phyloP scores from a whole-genome alignment of 345 rosid genomes.

The Syzygium aromaticum region DNA sequence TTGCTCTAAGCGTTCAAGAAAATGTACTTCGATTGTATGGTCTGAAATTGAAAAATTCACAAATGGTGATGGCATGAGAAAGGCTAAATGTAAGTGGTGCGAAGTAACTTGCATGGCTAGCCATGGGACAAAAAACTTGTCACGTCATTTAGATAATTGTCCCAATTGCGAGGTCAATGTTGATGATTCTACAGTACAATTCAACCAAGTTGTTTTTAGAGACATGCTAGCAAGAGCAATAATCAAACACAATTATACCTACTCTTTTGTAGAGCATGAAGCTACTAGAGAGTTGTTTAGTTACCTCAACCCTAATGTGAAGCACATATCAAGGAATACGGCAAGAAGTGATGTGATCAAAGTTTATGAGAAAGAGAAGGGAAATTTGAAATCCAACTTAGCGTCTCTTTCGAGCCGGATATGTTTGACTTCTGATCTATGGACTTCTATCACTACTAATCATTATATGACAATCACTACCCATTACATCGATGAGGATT shows the following conservation, averaged over 20 bases:
- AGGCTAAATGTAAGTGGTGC: not conserved
- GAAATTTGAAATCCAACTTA: not conserved
- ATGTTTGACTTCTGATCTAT: not conserved
- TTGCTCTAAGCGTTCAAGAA: not conserved
- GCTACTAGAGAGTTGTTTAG: not conserved
- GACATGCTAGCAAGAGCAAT: not conserved
- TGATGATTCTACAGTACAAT: not conserved
- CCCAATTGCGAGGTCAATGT: not conserved
- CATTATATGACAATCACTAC: not conserved
- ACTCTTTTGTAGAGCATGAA: not conserved
- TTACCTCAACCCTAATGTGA: not conserved
- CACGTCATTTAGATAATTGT: not conserved
- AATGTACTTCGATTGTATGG: not conserved
- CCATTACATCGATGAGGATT: not conserved
- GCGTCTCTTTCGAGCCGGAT: not conserved
- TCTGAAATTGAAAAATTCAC: not conserved
- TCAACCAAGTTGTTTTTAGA: not conserved
- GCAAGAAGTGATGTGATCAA: not conserved
- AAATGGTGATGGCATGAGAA: rapidly evolving
- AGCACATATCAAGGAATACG: not conserved
- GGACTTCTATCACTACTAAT: not conserved
- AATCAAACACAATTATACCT: not conserved
- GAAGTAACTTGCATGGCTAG: not conserved
- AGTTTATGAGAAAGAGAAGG: not conserved
- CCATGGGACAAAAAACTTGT: not conserved